Base-by-base conservation (phyloP, 148 eudicot genomes). In the Arbutus unedo region DNA sequence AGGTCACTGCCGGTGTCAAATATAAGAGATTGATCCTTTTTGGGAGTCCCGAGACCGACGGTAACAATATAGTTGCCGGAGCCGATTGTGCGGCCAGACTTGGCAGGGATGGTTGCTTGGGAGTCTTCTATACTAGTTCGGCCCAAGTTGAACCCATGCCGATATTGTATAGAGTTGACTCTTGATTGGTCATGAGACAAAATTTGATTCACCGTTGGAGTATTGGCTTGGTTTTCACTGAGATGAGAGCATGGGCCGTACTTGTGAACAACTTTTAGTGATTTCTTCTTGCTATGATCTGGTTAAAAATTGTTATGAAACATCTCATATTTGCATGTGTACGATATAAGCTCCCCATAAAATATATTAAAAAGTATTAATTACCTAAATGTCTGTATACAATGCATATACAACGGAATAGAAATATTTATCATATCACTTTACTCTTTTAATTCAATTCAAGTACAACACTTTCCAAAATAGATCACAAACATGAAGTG, bases 1-100 rank as follows among this genome's bases (percentile, higher is more conserved):
- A 87, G 73, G 64, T 88, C 86, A 44, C 86, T 89, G 55, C 93
- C 97, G 0, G 96, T 92, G 85, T 94, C 98, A 60, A 94, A 94
- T 21, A 94, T 82, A 62, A 94, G 91, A n/a, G 91, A 83, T 51
- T 91, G 89, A 53, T 88, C 79, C 75, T 86, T 91, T 45, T 67
- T 82, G 1, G 98, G 98, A 2, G 94, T 86, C 16, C 98, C 98
- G 13, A 94, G 84, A 3, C 93, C 92, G 8, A 94, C 48, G 0
- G 85, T 84, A 13, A 92, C 94, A 6, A 94, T 59, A 81, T 86
- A 94, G 84, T 94, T 94, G 4, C 91, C 92, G 1, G 94, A 85
- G 64, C 96, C 93, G 8, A 93, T 79, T 3, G 91, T 84, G 76
- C 59, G 79, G 7, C 96, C 98, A 0, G 92, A 85, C 81, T 87